Evolutionary conservation across 352 stramenopile species (phyloP).

Genomic region (Phytophthora lateralis): DNA sequence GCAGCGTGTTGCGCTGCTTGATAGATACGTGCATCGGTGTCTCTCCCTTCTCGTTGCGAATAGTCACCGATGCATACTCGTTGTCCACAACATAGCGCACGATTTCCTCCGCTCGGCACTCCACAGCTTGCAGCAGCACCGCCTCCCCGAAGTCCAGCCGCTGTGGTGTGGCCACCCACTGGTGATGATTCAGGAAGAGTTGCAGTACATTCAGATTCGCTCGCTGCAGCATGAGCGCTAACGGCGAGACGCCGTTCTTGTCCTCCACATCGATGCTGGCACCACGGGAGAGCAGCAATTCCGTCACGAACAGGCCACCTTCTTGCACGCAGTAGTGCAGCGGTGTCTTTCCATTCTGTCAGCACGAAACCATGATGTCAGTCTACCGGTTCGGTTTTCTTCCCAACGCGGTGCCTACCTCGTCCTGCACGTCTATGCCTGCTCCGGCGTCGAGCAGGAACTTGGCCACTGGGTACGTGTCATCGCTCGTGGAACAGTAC

Average conservation of each 20-base stretch:
- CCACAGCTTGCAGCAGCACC: slow-evolving; percentile 23
- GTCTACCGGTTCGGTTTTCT: neutral
- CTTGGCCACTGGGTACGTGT: slow-evolving; percentile 32
- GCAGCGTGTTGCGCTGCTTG: neutral
- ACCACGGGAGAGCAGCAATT: slow-evolving; percentile 26
- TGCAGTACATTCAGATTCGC: slow-evolving; percentile 26
- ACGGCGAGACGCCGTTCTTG: slow-evolving; percentile 11
- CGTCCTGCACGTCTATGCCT: slow-evolving; percentile 15
- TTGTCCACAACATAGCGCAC: slow-evolving; percentile 30
- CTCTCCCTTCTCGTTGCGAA: slow-evolving; percentile 15
- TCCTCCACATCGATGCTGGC: slow-evolving; percentile 27
- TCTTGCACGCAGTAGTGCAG: slow-evolving; percentile 37
- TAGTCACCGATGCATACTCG: slow-evolving; percentile 16
- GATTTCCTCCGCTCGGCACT: neutral
- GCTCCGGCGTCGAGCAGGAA: slow-evolving; percentile 21
- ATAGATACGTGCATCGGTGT: slow-evolving; percentile 28
- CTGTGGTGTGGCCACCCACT: slow-evolving; percentile 18
- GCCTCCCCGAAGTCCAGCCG: slow-evolving; percentile 20
- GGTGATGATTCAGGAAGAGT: slow-evolving; percentile 39
- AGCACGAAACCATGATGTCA: neutral
- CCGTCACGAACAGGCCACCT: slow-evolving; percentile 26
- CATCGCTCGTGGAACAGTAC: slow-evolving; percentile 27
- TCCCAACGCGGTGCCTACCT: slow-evolving; percentile 10
- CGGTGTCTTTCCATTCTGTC: slow-evolving; percentile 29
- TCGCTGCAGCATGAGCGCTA: slow-evolving; percentile 13